phyloP scores from a whole-genome alignment of 768 basidiomycete species.

The Cyclocybe cylindracea region DNA sequence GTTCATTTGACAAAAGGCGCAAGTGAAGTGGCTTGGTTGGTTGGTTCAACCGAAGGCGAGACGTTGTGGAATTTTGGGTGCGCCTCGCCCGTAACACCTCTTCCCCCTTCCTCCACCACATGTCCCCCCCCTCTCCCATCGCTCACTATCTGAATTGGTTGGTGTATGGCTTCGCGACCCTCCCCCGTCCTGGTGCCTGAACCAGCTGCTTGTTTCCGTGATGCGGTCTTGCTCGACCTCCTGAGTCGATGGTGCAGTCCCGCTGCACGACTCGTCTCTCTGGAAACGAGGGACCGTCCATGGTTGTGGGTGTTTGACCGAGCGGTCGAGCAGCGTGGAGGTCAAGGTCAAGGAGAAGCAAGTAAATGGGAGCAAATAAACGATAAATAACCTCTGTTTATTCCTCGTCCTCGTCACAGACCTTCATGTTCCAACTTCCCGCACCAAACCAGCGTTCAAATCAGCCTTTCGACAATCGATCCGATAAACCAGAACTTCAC shows the following conservation, averaged over 20 bases:
- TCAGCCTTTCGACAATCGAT: no score
- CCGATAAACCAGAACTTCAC: no score
- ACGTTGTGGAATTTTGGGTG: constrained; percentile 41
- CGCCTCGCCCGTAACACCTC: constrained; percentile 36
- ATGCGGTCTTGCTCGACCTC: constrained; percentile 33
- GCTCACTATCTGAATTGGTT: constrained; percentile 45
- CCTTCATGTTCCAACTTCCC: no score
- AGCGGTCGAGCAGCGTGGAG: neutral
- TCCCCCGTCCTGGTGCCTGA: constrained; percentile 45
- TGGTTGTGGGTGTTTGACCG: constrained; percentile 13
- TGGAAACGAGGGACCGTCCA: constrained; percentile 23
- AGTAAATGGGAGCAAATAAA: constrained; percentile 14
- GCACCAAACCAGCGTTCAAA: no score
- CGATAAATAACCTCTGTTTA: constrained; percentile 3
- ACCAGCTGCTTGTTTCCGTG: constrained; percentile 67
- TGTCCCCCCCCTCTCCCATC: constrained; percentile 67
- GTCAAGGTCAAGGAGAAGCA: constrained; percentile 7
- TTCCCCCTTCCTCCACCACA: constrained; percentile 47
- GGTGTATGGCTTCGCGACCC: constrained; percentile 36
- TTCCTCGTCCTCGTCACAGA: no score
- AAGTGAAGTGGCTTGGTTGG: constrained; percentile 15
- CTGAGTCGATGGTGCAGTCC: constrained; percentile 13
- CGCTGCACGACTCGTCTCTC: constrained; percentile 24
- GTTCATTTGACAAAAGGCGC: constrained; percentile 25
- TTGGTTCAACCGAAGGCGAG: constrained; percentile 34